phyloP scores from a whole-genome alignment of 163 green algal species.

The Chlamydomonas reinhardtii region DNA sequence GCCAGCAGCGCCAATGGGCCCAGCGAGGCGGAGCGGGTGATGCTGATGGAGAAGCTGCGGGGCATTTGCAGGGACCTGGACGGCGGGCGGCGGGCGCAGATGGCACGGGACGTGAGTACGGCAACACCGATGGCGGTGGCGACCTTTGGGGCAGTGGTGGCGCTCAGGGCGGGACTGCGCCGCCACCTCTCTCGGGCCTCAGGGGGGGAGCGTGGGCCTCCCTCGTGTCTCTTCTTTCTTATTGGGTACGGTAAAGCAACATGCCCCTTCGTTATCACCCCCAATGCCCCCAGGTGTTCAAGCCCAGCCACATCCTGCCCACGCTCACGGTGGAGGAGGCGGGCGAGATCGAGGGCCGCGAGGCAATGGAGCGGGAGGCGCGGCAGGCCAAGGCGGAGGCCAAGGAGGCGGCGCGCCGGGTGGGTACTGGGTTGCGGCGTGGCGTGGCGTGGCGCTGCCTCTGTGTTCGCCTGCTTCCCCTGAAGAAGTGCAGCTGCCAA shows the following conservation, averaged over 20 bases:
- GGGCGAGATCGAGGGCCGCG: slow-evolving; percentile 69
- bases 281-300: slow-evolving; percentile 74
- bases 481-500: too few species aligned
- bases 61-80: slow-evolving; percentile 36
- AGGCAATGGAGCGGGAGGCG: slow-evolving; percentile 53
- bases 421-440: slow-evolving; percentile 1
- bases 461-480: too few species aligned
- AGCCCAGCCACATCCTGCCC: slow-evolving; percentile 81
- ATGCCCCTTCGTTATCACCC: too few species aligned
- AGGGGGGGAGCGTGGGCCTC: too few species aligned
- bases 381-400: slow-evolving; percentile 15
- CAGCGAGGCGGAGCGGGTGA: not conserved
- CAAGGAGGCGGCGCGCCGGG: slow-evolving; percentile 25
- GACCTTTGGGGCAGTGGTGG: too few species aligned
- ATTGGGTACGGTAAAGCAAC: too few species aligned
- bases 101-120: slow-evolving; percentile 20
- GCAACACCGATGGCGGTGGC: too few species aligned
- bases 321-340: slow-evolving; percentile 87
- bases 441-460: not conserved
- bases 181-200: too few species aligned
- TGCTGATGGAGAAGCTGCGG: slow-evolving; percentile 17
- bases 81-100: slow-evolving; percentile 11
- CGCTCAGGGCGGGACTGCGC: too few species aligned
- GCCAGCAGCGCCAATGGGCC: not conserved
- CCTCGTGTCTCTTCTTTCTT: too few species aligned